These are phyloP conservation scores for Mrakia frigida DNA, from an alignment of 768 basidiomycete genomes.

Conservation along the genomic window DNA sequence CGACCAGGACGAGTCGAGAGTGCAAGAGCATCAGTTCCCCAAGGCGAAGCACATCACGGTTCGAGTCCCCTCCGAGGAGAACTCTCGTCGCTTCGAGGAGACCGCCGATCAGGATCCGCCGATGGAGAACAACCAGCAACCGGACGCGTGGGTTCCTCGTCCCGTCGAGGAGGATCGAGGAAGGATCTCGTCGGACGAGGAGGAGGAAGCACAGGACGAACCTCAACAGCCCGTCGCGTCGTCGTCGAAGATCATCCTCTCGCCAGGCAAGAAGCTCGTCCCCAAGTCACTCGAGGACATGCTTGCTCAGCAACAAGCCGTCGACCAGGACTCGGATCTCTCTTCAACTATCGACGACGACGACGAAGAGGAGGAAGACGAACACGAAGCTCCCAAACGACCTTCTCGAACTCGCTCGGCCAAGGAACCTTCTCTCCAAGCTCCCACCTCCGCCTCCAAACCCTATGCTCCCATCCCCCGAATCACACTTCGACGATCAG, in stretches of 20 bases:
- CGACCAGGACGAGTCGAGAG: constrained; percentile 18
- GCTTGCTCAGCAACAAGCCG: neutral
- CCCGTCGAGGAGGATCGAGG: neutral
- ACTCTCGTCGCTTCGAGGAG: neutral
- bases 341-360: neutral
- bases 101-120: neutral
- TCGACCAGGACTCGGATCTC: neutral
- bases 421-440: neutral
- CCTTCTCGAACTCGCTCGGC: neutral
- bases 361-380: constrained; percentile 2
- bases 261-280: neutral
- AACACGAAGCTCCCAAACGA: neutral
- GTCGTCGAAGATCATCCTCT: neutral
- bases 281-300: neutral
- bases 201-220: neutral
- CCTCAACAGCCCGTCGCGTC: neutral
- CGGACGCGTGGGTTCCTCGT: neutral
- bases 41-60: constrained; percentile 21
- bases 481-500: constrained; percentile 2
- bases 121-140: neutral
- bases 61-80: neutral
- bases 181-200: neutral
- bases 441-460: constrained; percentile 5
- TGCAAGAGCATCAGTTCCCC: constrained; percentile 9
- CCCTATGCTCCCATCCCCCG: neutral